Evolutionary conservation across 441 rosid genomes (phyloP), one percentile per base, ranked within the genome.

Genomic region (Brassica balearica): DNA sequence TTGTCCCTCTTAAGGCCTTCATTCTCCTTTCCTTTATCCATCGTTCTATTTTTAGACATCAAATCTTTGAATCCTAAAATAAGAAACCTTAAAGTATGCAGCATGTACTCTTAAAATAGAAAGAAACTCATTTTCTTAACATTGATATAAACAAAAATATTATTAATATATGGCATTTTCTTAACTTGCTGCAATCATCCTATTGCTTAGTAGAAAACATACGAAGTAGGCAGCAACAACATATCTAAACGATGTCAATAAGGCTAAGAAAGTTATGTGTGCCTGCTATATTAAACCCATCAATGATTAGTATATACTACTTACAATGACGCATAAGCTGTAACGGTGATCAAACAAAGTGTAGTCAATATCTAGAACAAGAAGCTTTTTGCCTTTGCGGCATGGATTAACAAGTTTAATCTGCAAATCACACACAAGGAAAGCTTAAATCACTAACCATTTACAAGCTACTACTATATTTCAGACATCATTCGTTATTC

Each of bases 281-380:
- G 97, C 81, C 58, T 53, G 65, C 32, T 27, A 15, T 29, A 36
- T 9, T 4, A 29, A 12, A 15, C 14, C 15, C n/a, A 12, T 23
- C 41, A 68, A 14, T n/a, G 7, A 55, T 32, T 15, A 29, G 36
- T 69, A 14, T 27, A 8, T 69, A 72, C 4, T 5, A 69, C 94
- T 82, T 84, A 93, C 96, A 91, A 56, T 96, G 98, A 10, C 97
- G 87, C 94, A 92, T 93, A 73, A 93, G 93, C 75, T 89, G 86
- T 70, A 89, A 19, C 94, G 96, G 63, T 95, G 99, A 85, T 95
- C 98, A 81, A 93, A 92, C 68, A 95, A 82, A 12, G 98, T 93
- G 75, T 95, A 95, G 84, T 95, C 99, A 75, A 95, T 93, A 83
- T 92, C 99, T 82, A 95, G 83, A 77, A 93, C 96, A 66, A 93